These are phyloP conservation scores for Priceomyces carsonii DNA, from an alignment of 805 yeast genomes.

Conservation along the genomic window DNA sequence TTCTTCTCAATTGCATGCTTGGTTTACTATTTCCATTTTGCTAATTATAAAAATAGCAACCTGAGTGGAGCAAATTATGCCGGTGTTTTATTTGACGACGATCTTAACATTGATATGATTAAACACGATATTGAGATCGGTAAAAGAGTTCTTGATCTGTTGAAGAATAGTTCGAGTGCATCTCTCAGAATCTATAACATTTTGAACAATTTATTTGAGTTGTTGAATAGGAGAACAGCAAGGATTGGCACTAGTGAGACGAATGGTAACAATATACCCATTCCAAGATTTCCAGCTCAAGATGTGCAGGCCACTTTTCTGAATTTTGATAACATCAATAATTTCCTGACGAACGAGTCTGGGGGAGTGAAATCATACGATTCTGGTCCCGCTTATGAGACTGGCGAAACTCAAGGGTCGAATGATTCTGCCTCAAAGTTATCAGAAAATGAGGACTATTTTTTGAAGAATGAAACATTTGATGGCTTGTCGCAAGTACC, in stretches of 20 bases:
- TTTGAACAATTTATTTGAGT: slow-evolving; percentile 77
- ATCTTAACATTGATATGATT: slow-evolving; percentile 55
- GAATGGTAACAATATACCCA: slow-evolving; percentile 1
- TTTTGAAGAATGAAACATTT: neutral
- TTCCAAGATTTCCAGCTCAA: slow-evolving; percentile 3
- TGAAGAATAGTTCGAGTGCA: slow-evolving; percentile 75
- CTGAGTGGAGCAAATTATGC: slow-evolving; percentile 40
- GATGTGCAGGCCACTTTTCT: slow-evolving; percentile 22
- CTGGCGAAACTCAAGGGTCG: neutral
- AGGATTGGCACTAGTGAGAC: slow-evolving; percentile 14
- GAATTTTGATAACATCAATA: slow-evolving; percentile 31
- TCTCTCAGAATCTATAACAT: slow-evolving; percentile 80
- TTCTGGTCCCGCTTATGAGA: neutral
- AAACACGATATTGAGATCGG: slow-evolving; percentile 82
- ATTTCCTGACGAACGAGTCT: slow-evolving; percentile 10
- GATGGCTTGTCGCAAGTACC: neutral
- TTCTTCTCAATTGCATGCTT: slow-evolving; percentile 87
- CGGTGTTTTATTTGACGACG: slow-evolving; percentile 47
- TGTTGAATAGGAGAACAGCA: slow-evolving; percentile 72
- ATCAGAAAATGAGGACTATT: neutral
- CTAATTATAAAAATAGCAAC: slow-evolving; percentile 30
- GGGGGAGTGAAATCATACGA: too few species aligned
- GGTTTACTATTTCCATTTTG: slow-evolving; percentile 72
- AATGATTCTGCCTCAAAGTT: neutral
- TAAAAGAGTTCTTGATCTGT: slow-evolving; percentile 63